phyloP scores from a whole-genome alignment of 1,284 basidiomycete species.

The Marasmius tenuissimus region DNA sequence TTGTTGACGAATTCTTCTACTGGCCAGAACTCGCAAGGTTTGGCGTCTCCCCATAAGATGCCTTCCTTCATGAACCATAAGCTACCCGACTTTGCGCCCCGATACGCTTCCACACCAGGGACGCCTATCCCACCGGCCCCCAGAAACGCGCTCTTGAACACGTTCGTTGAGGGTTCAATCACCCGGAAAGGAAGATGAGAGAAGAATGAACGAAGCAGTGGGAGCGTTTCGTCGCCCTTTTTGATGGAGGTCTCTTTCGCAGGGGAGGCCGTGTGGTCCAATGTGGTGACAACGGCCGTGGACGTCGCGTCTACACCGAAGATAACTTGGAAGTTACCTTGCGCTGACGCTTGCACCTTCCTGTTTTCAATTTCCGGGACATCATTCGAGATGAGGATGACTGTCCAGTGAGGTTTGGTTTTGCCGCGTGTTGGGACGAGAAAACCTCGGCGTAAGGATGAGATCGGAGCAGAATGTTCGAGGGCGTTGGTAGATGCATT shows the following conservation, averaged over 20 bases:
- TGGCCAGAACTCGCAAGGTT: constrained; percentile 75
- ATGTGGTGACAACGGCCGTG: constrained; percentile 38
- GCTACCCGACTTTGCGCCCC: constrained; percentile 65
- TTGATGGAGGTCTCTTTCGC: constrained; percentile 26
- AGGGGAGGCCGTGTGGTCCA: constrained; percentile 30
- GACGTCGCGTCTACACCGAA: constrained; percentile 64
- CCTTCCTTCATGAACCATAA: constrained; percentile 71
- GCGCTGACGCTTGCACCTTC: constrained; percentile 17
- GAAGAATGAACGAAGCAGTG: constrained; percentile 52
- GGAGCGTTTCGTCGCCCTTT: constrained; percentile 53
- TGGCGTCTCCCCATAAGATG: constrained; percentile 70
- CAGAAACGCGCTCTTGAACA: constrained; percentile 55
- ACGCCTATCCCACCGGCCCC: constrained; percentile 35
- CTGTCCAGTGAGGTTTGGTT: constrained; percentile 64
- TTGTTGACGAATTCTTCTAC: constrained; percentile 53
- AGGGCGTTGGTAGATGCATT: constrained; percentile 44
- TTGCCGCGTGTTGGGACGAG: constrained; percentile 68
- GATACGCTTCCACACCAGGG: constrained; percentile 66
- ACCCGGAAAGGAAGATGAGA: constrained; percentile 43
- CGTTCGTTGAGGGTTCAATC: constrained; percentile 47
- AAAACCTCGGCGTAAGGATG: constrained; percentile 54
- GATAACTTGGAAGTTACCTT: constrained; percentile 49
- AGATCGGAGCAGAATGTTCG: constrained; percentile 48
- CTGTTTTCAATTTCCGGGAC: constrained; percentile 32
- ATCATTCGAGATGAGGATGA: constrained; percentile 56